Base-by-base conservation (phyloP, 768 basidiomycete genomes). In the Pleurotus citrinopileatus region DNA sequence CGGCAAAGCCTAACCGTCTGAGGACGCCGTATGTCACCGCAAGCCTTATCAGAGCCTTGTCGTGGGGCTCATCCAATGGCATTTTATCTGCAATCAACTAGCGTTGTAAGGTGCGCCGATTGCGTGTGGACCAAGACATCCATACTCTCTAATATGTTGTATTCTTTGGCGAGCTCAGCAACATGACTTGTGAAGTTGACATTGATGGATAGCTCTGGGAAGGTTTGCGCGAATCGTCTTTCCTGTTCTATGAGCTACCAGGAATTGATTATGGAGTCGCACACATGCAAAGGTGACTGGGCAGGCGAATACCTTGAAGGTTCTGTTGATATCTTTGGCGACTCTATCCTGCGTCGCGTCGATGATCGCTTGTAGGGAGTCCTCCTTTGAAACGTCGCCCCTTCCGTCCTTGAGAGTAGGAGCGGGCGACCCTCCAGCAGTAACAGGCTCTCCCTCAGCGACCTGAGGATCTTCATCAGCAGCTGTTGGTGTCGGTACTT, bases 311-410 rank as follows among this genome's bases (percentile, higher is more conserved):
- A 88, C 95, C 84, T 90, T 91, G 58, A 89, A 56, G 8, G 81
- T 71, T 60, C 66, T 78, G 3, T 74, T 68, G 53, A 95, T 82
- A 61, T 97, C 96, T 66, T 86, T 94, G 67, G 96, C 91, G 4
- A 82, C 89, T 64, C 85, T 94, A 17, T 95, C 92, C 62, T 96
- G 92, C 44, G 87, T 73, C 61, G 82, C 87, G 58, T 96, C 93
- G 1, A 96, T 82, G 43, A 93, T 63, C 42, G 67, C 70, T 70
- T 94, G 93, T 47, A 93, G 72, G 26, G 76, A 73, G 55, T 73
- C 76, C 50, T 86, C 81, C 62, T 80, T 80, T 9, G 67, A 71
- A 48, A 72, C 75, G 47, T 72, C 71, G 61, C 55, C 69, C 67
- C 42, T 67, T 65, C 19, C 66, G 70, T 37, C 70, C 71, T 13